Conservation (phyloP, 768 basidiomycete genomes). For the Psilocybe azurescens region DNA sequence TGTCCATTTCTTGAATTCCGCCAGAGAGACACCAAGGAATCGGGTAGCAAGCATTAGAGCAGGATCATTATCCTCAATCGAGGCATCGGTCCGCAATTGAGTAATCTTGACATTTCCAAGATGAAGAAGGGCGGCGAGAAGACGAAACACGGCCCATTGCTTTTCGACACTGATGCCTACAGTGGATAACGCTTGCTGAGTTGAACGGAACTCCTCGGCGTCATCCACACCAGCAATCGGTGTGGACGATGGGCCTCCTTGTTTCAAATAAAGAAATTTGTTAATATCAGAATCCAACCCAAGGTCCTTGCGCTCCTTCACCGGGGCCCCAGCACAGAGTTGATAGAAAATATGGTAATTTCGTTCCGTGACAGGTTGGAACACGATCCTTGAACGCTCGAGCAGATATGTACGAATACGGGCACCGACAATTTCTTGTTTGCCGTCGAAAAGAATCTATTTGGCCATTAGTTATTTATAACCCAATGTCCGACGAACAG, state of each 20-base stretch:
- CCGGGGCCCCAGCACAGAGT: slow-evolving; percentile 93
- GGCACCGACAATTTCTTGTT: slow-evolving; percentile 97
- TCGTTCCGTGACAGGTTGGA: slow-evolving; percentile 94
- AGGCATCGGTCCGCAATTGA: slow-evolving; percentile 79
- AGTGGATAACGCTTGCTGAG: slow-evolving; percentile 93
- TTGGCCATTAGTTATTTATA: slow-evolving; percentile 7
- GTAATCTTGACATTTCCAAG: slow-evolving; percentile 97
- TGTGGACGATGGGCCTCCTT: slow-evolving; percentile 88
- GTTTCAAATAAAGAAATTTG: slow-evolving; percentile 91
- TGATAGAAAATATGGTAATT: slow-evolving; percentile 99
- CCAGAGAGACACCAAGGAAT: slow-evolving; percentile 86
- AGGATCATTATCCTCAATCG: slow-evolving; percentile 82
- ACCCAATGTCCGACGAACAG: slow-evolving; percentile 4
- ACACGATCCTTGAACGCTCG: slow-evolving; percentile 96
- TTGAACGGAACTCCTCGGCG: slow-evolving; percentile 91
- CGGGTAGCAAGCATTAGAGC: slow-evolving; percentile 74
- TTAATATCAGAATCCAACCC: slow-evolving; percentile 85
- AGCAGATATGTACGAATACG: slow-evolving; percentile 98
- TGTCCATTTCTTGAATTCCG: slow-evolving; percentile 99
- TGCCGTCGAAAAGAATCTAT: slow-evolving; percentile 95
- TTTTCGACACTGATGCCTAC: slow-evolving; percentile 98
- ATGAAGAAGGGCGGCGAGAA: slow-evolving; percentile 92
- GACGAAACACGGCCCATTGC: slow-evolving; percentile 97
- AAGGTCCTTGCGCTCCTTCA: slow-evolving; percentile 94
- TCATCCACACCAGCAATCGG: slow-evolving; percentile 95